These are phyloP conservation scores for Erythrophleum ivorense DNA, from an alignment of 331 rosid species.

Conservation along the genomic window DNA sequence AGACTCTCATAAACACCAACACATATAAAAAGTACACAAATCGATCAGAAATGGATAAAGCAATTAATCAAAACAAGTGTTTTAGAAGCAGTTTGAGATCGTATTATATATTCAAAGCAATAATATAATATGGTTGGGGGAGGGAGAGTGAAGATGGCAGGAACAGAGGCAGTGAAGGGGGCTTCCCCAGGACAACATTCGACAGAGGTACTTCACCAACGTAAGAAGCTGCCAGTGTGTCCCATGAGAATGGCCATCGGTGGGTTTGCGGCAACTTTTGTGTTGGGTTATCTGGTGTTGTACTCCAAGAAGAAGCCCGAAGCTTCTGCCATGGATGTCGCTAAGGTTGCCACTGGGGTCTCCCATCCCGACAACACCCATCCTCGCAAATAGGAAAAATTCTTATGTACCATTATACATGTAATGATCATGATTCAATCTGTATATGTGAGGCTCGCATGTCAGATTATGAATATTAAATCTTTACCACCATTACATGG, in stretches of 20 bases:
- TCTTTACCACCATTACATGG: too few relatives aligned
- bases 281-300: constrained; percentile 55
- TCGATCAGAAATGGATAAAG: background rate
- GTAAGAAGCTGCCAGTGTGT: constrained; percentile 46
- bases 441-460: too few relatives aligned
- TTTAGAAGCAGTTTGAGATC: background rate
- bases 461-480: too few relatives aligned
- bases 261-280: constrained; percentile 55
- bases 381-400: constrained; percentile 50
- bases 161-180: constrained; percentile 37
- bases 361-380: constrained; percentile 53
- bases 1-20: constrained; percentile 12
- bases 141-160: constrained; percentile 39
- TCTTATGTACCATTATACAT: background rate
- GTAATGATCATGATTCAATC: too few relatives aligned
- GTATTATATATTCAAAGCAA: background rate
- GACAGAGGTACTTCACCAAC: constrained; percentile 59
- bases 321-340: constrained; percentile 75
- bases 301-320: constrained; percentile 74
- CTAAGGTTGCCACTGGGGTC: constrained; percentile 60
- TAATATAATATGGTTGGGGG: constrained; percentile 33
- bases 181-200: constrained; percentile 41
- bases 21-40: background rate
- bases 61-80: background rate
- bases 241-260: constrained; percentile 67